Percentiles rank a stretch among this genome's conserved stretches.
Evolutionary conservation across 169 alveolate species (phyloP).

Genomic region (Theileria luwenshuni): DNA sequence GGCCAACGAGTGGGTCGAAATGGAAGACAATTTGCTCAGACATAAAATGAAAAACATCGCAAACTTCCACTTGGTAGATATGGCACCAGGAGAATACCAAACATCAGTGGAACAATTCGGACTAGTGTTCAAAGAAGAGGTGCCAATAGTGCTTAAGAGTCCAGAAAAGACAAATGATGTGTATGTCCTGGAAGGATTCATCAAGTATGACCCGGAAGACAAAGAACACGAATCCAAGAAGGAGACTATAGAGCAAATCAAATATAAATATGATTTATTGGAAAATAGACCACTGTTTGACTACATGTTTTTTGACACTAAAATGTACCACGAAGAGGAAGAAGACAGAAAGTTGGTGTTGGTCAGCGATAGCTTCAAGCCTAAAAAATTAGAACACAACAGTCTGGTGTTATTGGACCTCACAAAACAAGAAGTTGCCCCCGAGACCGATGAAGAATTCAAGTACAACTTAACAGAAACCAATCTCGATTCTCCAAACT

Average conservation of each 20-base stretch:
- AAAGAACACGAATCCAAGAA: too few relatives aligned
- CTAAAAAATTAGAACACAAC: not conserved
- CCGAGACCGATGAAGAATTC: not conserved
- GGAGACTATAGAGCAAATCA: conserved; percentile 5
- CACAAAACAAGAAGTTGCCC: not conserved
- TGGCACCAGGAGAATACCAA: too few relatives aligned
- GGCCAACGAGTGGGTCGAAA: not conserved
- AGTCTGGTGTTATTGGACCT: not conserved
- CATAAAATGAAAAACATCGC: conserved; percentile 8
- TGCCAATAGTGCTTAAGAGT: too few relatives aligned
- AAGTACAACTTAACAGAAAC: too few relatives aligned
- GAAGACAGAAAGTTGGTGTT: not conserved
- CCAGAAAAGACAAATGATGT: too few relatives aligned
- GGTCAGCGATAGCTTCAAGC: not conserved
- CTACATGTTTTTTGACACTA: not conserved
- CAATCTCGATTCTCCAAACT: too few relatives aligned
- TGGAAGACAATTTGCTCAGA: not conserved
- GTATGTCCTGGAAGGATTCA: too few relatives aligned
- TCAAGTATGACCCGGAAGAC: too few relatives aligned
- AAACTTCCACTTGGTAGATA: not conserved
- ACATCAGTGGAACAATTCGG: too few relatives aligned
- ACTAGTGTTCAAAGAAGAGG: too few relatives aligned
- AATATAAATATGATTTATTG: conserved; percentile 4
- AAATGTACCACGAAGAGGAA: conserved; percentile 6
- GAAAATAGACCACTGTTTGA: not conserved